Evolutionary conservation across 441 rosid species (phyloP).

Genomic region (Erodium texanum): DNA sequence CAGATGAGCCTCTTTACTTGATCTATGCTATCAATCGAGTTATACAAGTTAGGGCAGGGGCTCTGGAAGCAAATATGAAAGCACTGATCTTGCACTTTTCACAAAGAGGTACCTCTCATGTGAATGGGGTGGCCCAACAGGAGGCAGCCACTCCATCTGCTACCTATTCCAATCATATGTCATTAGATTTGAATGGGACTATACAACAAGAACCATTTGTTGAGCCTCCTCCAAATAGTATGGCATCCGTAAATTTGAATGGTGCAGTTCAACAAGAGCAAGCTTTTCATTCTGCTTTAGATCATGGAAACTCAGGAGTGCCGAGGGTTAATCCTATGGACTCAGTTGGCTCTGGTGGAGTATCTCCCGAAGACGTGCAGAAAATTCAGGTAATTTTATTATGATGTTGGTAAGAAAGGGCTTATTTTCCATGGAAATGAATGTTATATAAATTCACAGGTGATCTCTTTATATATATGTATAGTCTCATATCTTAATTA

Average conservation of each 20-base stretch:
- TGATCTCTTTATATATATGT: no score
- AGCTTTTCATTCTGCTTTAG: conserved; percentile 26
- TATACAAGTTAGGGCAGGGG: conserved; percentile 88
- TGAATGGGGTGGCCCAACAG: conserved; percentile 24
- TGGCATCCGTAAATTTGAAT: conserved; percentile 56
- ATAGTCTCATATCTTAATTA: no score
- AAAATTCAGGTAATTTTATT: conserved; percentile 55
- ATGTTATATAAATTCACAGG: no score
- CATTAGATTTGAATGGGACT: conserved; percentile 57
- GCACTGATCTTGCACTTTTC: conserved; percentile 47
- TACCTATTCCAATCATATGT: conserved; percentile 23
- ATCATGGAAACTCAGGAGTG: conserved; percentile 27
- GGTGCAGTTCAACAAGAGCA: conserved; percentile 48
- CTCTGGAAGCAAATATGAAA: conserved; percentile 88
- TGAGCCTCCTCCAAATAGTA: conserved; percentile 27
- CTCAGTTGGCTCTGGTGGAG: conserved; percentile 31
- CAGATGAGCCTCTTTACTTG: conserved; percentile 96
- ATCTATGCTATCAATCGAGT: conserved; percentile 83
- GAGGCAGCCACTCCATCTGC: conserved; percentile 26
- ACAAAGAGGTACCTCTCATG: conserved; percentile 29
- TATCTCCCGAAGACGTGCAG: conserved; percentile 59
- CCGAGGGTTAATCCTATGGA: conserved; percentile 27
- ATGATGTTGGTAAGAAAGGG: no score
- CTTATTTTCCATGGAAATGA: no score
- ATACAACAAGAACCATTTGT: conserved; percentile 31